A percentile compares a stretch with the other conserved stretches of the same genome.
These are phyloP conservation scores for Rosa multiflora DNA, from an alignment of 306 rosid genomes.

Conservation along the genomic window DNA sequence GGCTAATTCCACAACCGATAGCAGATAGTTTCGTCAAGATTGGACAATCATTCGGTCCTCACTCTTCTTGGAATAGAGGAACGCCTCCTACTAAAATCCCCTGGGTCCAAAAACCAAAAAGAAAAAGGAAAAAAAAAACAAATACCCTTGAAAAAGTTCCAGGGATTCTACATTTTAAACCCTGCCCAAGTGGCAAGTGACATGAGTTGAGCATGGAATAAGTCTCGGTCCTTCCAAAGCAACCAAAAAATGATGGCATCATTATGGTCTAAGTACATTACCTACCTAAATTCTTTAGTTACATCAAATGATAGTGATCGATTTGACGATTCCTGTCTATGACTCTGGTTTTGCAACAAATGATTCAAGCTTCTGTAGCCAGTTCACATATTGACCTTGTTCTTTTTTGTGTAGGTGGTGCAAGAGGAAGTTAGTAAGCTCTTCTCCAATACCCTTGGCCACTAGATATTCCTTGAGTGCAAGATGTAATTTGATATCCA, in stretches of 20 bases:
- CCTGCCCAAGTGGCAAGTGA: background rate
- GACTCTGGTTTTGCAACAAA: conserved; percentile 35
- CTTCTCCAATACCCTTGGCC: conserved; percentile 60
- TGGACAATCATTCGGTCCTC: too few species aligned
- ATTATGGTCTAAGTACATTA: background rate
- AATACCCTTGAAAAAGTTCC: too few species aligned
- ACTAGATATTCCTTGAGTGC: conserved; percentile 57
- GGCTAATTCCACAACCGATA: background rate
- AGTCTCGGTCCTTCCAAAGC: background rate
- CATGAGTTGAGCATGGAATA: background rate
- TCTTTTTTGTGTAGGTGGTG: conserved; percentile 62
- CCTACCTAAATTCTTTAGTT: background rate
- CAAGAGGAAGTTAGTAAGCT: conserved; percentile 63
- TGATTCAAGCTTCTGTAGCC: conserved; percentile 62
- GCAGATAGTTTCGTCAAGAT: background rate
- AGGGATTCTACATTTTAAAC: background rate
- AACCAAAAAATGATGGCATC: background rate
- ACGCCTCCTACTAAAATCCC: background rate
- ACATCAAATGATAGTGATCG: background rate
- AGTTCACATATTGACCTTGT: conserved; percentile 67
- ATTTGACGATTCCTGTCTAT: background rate
- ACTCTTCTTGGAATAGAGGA: background rate
- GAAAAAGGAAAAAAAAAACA: too few species aligned
- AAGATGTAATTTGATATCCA: conserved; percentile 45
- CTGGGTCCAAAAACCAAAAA: too few species aligned